Base-by-base conservation (phyloP, 2,329 filamentous ascomycete species). In the Fusarium floridanum region DNA sequence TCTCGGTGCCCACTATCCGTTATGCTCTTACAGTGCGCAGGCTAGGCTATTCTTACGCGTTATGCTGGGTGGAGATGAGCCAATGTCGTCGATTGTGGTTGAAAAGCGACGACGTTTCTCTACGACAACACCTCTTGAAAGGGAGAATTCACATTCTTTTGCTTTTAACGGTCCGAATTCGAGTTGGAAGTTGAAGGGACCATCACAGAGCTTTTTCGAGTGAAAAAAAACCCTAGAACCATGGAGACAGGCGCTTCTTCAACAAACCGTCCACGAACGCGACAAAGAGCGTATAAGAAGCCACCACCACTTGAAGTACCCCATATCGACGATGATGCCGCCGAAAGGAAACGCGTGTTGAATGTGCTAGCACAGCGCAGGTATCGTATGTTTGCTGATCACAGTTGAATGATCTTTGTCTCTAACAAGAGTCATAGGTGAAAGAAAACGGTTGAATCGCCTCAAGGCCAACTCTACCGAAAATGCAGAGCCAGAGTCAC, bases 361-460 rank as follows among this genome's bases (percentile, higher is more conserved):
- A 89, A 89, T 64, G 86, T 90, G 11, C 78, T 90, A 39, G 88
- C 88, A 1, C 88, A 90, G 70, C 83, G 88, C 55, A 82, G 88
- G 81, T 90, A 90, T 65, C 82, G 87, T 88, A 73, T 76, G 78
- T 68, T 11, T 27, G 1, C 17, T 14, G 14, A 20, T 17, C 17
- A 32, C 6, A 32, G 11, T 7, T 5, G 6, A 20, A 53, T 53
- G 17, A 6, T 17, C 16, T 20, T 24, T 43, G 12, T 7, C 45
- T 37, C 60, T 76, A 7, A 79, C 61, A 10, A 50, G 34, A 14
- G 2, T 39, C 14, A 27, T 53, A 83, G 81, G 81, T 22, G 81
- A 83, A 67, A 81, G 77, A 68, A 83, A 83, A 67, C 76, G 81
- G 11, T 53, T 77, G 50, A 78, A 69, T 36, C 81, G 81, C 22